These are phyloP conservation scores for Dipteronia dyeriana DNA, from an alignment of 345 rosid genomes.

Conservation along the genomic window DNA sequence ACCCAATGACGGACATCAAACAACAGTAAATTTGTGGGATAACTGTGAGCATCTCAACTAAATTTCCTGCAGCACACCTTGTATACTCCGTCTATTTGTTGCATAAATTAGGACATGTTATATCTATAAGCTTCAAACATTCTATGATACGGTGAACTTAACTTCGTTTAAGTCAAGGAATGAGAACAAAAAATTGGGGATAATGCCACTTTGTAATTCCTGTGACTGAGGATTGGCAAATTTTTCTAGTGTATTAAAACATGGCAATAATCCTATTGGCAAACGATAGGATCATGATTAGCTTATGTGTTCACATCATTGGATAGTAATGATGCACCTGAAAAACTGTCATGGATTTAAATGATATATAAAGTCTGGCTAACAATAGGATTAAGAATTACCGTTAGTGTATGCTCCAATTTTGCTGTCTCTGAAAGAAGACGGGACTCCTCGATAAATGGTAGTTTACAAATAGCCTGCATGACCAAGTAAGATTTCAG, in stretches of 20 bases:
- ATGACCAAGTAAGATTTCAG: neutral
- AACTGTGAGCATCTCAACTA: neutral
- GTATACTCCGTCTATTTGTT: neutral
- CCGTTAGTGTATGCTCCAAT: constrained; percentile 34
- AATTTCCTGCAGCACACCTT: neutral
- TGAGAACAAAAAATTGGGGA: neutral
- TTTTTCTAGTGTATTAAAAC: neutral
- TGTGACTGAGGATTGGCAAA: neutral
- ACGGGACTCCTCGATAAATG: constrained; percentile 39
- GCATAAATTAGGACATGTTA: neutral
- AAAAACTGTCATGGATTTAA: neutral
- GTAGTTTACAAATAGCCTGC: constrained; percentile 33
- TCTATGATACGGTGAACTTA: neutral
- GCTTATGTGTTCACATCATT: neutral
- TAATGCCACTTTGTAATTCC: neutral
- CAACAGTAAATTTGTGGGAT: neutral
- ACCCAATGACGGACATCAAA: neutral
- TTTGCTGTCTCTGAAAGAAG: constrained; percentile 33
- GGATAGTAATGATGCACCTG: neutral
- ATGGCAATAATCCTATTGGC: neutral
- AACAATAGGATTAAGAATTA: constrained; percentile 13
- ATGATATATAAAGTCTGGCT: neutral
- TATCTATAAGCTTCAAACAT: neutral
- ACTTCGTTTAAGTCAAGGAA: neutral
- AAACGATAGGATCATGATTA: neutral